phyloP scores from a whole-genome alignment of 139 green algal species.

The Coelastrella sp. region DNA sequence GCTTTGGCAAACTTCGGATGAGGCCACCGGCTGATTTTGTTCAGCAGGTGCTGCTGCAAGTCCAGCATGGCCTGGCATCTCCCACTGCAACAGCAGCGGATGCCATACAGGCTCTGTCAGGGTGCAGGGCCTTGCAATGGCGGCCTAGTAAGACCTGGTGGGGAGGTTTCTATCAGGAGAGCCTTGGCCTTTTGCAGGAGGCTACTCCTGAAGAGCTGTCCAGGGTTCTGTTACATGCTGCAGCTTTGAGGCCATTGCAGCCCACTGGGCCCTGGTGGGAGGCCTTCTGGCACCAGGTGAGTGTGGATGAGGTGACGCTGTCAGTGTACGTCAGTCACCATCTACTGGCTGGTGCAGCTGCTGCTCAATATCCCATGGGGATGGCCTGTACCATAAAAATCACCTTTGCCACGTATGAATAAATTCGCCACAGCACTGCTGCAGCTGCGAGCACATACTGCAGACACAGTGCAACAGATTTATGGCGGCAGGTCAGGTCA shows the following conservation, averaged over 20 bases:
- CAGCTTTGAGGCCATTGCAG: neutral
- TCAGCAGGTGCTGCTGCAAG: neutral
- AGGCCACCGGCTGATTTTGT: neutral
- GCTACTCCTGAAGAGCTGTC: neutral
- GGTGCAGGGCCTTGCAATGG: neutral
- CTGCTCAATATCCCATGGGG: too few species aligned
- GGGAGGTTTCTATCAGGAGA: neutral
- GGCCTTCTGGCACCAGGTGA: neutral
- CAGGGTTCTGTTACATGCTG: neutral
- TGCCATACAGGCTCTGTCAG: neutral
- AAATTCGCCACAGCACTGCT: too few species aligned
- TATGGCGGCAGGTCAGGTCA: too few species aligned
- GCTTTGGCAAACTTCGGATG: neutral
- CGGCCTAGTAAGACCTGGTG: slow-evolving; percentile 18
- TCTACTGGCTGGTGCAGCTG: too few species aligned
- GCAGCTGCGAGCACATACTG: too few species aligned
- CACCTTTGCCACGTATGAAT: too few species aligned
- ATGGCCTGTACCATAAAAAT: too few species aligned
- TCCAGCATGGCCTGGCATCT: neutral
- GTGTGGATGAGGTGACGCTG: neutral
- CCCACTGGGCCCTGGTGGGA: neutral
- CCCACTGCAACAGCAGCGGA: neutral
- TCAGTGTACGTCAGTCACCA: too few species aligned
- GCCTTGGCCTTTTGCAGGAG: neutral
- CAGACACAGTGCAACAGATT: too few species aligned